Conservation (phyloP, 768 basidiomycete genomes). For the Sarcodon sp. region DNA sequence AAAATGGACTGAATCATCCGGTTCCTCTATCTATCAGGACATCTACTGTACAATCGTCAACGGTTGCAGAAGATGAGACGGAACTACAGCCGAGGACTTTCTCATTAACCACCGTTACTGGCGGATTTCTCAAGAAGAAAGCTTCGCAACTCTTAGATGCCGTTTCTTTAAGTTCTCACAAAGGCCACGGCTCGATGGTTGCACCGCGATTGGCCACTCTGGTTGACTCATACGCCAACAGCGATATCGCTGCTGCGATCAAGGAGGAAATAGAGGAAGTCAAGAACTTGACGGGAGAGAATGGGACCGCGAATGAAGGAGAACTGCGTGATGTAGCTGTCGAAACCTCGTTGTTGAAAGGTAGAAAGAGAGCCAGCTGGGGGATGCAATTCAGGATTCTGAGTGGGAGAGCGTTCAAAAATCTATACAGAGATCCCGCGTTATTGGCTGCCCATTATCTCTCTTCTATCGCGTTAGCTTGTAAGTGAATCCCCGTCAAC, state of each 20-base stretch:
- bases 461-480: conserved; percentile 69
- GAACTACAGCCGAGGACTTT: conserved; percentile 36
- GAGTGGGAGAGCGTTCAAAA: conserved; percentile 96
- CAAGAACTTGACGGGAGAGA: conserved; percentile 14
- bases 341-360: conserved; percentile 57
- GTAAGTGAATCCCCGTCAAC: conserved; percentile 31
- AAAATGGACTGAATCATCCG: conserved; percentile 36
- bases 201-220: conserved; percentile 54
- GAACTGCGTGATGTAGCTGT: conserved; percentile 54
- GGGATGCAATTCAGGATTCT: conserved; percentile 87
- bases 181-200: conserved; percentile 20
- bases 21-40: conserved; percentile 23
- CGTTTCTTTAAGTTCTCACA: conserved; percentile 25
- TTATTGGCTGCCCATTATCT: conserved; percentile 85
- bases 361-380: conserved; percentile 74
- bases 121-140: conserved; percentile 48
- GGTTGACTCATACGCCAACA: conserved; percentile 59
- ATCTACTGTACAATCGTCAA: conserved; percentile 16
- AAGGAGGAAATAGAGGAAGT: conserved; percentile 41
- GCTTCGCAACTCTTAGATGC: conserved; percentile 62
- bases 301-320: conserved; percentile 15
- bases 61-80: conserved; percentile 28
- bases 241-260: conserved; percentile 52
- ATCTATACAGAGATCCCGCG: conserved; percentile 90
- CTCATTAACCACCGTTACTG: conserved; percentile 29